Base-by-base conservation (phyloP, 148 eudicot genomes). In the Amaranthus cruentus region DNA sequence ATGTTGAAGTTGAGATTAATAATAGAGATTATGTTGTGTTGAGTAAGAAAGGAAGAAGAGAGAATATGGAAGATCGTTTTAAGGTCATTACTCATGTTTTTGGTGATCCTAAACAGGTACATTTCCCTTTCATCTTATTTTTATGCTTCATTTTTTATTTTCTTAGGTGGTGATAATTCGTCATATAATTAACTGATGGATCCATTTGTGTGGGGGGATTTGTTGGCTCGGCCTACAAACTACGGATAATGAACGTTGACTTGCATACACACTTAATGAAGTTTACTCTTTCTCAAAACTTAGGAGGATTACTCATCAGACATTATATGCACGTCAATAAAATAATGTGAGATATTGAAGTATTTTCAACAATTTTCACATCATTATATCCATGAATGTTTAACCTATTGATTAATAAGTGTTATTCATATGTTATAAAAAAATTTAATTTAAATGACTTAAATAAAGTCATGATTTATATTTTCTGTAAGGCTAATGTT, bases 1-100 rank as follows among this genome's bases (percentile, higher is more conserved):
- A 56, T n/a, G 73, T 81, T 62, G 90, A 87, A 38, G 47, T 79
- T 51, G 75, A 70, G 49, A 74, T 79, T 66, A 73, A 85, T 51
- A 88, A 85, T 28, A 71, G 55, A 14, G 81, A 80, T 9, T 80
- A 72, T 82, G 73, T 68, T 51, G 55, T 85, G 80, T 82, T 76
- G 0, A 81, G 86, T 68, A 87, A 81, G 81, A 83, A 81, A 81
- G 90, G 90, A 53, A 81, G 63, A 47, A 79, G 84, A n/a, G 81
- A 81, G 21, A 68, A 71, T 47, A 83, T 87, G 82, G 88, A 87
- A 80, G 90, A 87, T 83, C 74, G 85, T 14, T 84, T 76, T 79
- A 81, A 76, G 47, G 81, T 78, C 53, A 71, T 83, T 64, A 66
- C 77, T 59, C 77, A 87, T 53, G 71, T 83, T 6, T 68, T 67